Base-by-base conservation (phyloP, 495 filamentous ascomycete genomes). In the Daldinia bambusicola region DNA sequence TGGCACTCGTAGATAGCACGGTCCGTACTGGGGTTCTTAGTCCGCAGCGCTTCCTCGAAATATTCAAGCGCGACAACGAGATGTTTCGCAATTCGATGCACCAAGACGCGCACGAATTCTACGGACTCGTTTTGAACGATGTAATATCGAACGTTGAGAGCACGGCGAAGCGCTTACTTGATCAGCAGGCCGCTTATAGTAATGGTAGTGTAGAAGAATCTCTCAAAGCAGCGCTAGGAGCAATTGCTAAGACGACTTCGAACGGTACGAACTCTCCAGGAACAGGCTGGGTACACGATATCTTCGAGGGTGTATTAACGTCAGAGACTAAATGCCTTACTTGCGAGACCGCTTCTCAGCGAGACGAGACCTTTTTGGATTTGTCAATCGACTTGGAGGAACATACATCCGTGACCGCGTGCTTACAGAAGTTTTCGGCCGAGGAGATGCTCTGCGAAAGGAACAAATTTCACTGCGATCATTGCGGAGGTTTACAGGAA, bases 361-460 rank as follows among this genome's bases (percentile, higher is more conserved):
- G 95, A 72, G 95, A 99, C 75, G 95, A 99, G 78, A 91, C 93
- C 0, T 99, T 99, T 68, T 79, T 99, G 38, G 95, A 99, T 79
- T 84, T 99, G 34, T 98, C 96, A 5, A 97, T 99, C 58, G 95
- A 99, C 79, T 82, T 99, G 16, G 93, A 97, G 67, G 91, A 98
- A 74, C 94, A 99, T 79, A 93, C 94, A 3, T 98, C 96, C 0
- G 95, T 99, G 2, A 98, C 95, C 2, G 93, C 96, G 13, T 99
- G 95, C 78, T 82, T 99, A 58, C 87, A 92, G 36, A 97, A 97
- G 66, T 99, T 99, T 76, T 99, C 95, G 0, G 94, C 94, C 37
- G 95, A 97, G 71, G 95, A 99, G 80, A 98, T 98, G 96, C 89
- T 99, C 62, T 98, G 95, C 75, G 95, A 99, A 80, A 87, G 93